These are phyloP conservation scores for Cryptococcus maquisensis DNA, from an alignment of 1,284 basidiomycete genomes.

Conservation along the genomic window DNA sequence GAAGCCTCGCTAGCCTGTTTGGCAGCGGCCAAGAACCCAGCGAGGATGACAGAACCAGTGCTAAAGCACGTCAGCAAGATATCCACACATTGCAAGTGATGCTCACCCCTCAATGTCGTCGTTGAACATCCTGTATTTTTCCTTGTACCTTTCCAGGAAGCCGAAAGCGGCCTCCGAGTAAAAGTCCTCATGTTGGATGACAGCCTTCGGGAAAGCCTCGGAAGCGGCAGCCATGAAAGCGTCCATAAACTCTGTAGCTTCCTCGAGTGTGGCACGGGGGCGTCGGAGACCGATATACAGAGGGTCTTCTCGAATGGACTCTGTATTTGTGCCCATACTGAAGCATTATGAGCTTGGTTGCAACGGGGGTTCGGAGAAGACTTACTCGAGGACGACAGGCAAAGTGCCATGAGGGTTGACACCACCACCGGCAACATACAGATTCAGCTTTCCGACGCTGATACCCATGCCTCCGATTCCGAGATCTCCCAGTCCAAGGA, in stretches of 20 bases:
- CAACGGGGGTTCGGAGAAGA: background rate
- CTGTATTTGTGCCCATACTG: slow-evolving; percentile 78
- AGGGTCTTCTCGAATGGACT: slow-evolving; percentile 76
- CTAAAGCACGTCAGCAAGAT: slow-evolving; percentile 35
- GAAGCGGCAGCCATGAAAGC: slow-evolving; percentile 84
- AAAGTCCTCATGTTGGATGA: slow-evolving; percentile 92
- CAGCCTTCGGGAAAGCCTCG: slow-evolving; percentile 66
- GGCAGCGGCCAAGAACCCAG: slow-evolving; percentile 85
- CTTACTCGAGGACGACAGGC: slow-evolving; percentile 63
- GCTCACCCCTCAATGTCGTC: slow-evolving; percentile 69
- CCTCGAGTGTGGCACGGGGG: slow-evolving; percentile 61
- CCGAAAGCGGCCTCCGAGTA: slow-evolving; percentile 80
- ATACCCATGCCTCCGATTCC: slow-evolving; percentile 71
- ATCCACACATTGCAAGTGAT: no score
- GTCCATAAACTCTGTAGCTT: slow-evolving; percentile 74
- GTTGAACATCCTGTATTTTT: slow-evolving; percentile 78
- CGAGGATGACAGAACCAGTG: slow-evolving; percentile 85
- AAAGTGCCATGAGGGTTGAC: slow-evolving; percentile 79
- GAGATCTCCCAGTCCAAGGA: slow-evolving; percentile 88
- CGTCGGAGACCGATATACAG: slow-evolving; percentile 82
- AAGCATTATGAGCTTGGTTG: background rate
- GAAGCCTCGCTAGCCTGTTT: slow-evolving; percentile 69
- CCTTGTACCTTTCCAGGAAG: slow-evolving; percentile 70
- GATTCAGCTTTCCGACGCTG: slow-evolving; percentile 83
- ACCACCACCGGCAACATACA: slow-evolving; percentile 80